phyloP scores from a whole-genome alignment of 306 rosid genomes.

The Crataegus laevigata region DNA sequence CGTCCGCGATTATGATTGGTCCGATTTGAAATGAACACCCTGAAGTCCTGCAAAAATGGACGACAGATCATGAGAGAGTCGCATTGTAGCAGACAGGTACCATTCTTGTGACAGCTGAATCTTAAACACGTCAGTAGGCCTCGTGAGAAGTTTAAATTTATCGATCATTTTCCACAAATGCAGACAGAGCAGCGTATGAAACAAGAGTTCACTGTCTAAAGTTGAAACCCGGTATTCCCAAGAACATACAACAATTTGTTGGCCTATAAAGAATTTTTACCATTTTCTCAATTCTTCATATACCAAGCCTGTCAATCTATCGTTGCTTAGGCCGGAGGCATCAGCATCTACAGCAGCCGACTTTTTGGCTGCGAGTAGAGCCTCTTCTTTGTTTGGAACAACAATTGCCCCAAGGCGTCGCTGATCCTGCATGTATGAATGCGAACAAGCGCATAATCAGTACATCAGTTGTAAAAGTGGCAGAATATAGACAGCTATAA shows the following conservation, averaged over 20 bases:
- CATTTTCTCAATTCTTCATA: slow-evolving; percentile 52
- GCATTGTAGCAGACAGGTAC: not conserved
- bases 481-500: not conserved
- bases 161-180: not conserved
- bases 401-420: slow-evolving; percentile 87
- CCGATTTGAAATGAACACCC: slow-evolving; percentile 72
- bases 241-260: too few species aligned
- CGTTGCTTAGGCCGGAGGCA: slow-evolving; percentile 53
- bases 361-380: slow-evolving; percentile 44
- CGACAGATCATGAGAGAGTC: not conserved
- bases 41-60: slow-evolving; percentile 56
- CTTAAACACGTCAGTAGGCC: not conserved
- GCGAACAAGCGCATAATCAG: slow-evolving; percentile 6
- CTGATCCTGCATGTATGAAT: slow-evolving; percentile 51
- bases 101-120: not conserved
- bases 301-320: slow-evolving; percentile 38
- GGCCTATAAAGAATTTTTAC: slow-evolving; percentile 23
- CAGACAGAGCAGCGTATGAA: not conserved
- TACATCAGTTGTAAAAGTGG: not conserved
- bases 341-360: slow-evolving; percentile 31
- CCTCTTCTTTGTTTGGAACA: slow-evolving; percentile 86
- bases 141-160: not conserved
- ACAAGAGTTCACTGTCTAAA: not conserved
- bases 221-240: too few species aligned
- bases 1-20: slow-evolving; percentile 64